These are phyloP conservation scores for Massarina eburnea DNA, from an alignment of 2,329 filamentous ascomycete species.

Conservation along the genomic window DNA sequence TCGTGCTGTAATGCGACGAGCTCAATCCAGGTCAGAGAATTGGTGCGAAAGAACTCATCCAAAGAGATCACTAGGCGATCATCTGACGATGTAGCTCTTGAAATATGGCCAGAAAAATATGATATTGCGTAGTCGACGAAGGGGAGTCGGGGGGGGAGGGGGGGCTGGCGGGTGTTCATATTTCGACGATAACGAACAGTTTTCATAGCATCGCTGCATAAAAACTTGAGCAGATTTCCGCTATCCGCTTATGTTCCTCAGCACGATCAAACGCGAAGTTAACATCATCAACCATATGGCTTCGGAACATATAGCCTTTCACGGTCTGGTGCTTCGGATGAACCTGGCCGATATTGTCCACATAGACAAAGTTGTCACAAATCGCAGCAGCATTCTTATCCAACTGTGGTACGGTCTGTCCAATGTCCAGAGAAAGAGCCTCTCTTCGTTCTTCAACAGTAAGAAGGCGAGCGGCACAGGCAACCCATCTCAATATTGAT, in stretches of 20 bases:
- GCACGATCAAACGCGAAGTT: not conserved
- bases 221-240: not conserved
- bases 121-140: slow-evolving; percentile 4
- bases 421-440: too few species aligned
- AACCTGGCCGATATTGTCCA: not conserved
- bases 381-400: too few species aligned
- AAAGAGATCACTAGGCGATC: slow-evolving; percentile 1
- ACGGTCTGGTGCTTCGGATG: not conserved
- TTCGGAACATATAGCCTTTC: not conserved
- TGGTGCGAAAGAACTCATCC: slow-evolving; percentile 1
- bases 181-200: not conserved
- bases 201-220: not conserved
- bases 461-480: too few species aligned
- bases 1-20: not conserved
- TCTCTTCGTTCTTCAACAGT: too few species aligned
- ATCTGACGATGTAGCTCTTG: not conserved
- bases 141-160: too few species aligned
- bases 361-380: too few species aligned
- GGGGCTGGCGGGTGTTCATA: not conserved
- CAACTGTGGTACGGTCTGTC: too few species aligned
- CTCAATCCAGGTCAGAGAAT: slow-evolving; percentile 3
- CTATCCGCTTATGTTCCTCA: not conserved
- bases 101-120: slow-evolving; percentile 2
- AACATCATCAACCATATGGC: not conserved
- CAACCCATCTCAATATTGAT: too few species aligned